phyloP scores from a whole-genome alignment of 768 basidiomycete species.

The Collybiopsis luxurians region DNA sequence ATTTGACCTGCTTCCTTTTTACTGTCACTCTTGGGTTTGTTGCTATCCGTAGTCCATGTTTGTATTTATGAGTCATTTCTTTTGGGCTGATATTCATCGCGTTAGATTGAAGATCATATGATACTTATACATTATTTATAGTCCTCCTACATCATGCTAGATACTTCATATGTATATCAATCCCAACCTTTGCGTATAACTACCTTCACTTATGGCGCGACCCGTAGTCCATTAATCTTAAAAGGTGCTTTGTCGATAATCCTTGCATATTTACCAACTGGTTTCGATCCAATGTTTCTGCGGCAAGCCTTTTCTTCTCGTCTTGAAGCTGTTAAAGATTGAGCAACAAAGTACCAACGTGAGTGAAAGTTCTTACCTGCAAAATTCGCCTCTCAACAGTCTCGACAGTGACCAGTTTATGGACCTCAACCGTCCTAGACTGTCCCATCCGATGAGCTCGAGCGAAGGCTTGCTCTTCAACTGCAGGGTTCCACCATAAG shows the following conservation, averaged over 20 bases:
- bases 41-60: too few relatives aligned
- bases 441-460: constrained; percentile 90
- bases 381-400: constrained; percentile 90
- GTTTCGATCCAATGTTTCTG: constrained; percentile 83
- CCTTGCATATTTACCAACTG: constrained; percentile 78
- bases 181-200: too few relatives aligned
- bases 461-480: constrained; percentile 94
- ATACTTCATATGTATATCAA: too few relatives aligned
- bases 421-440: constrained; percentile 80
- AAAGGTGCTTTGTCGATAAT: constrained; percentile 80
- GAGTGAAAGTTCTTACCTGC: constrained; percentile 39
- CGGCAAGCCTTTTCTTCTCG: constrained; percentile 81
- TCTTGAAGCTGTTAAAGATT: constrained; percentile 67
- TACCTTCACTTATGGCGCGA: too few relatives aligned
- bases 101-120: too few relatives aligned
- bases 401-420: constrained; percentile 82
- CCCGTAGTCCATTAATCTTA: constrained; percentile 68
- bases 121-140: too few relatives aligned
- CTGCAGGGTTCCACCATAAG: constrained; percentile 93
- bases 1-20: too few relatives aligned
- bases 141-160: too few relatives aligned
- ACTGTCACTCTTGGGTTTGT: too few relatives aligned
- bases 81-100: too few relatives aligned
- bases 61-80: too few relatives aligned
- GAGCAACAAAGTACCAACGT: background rate